Evolutionary conservation across 768 basidiomycete species (phyloP).

Genomic region (Tubosaeta sp.): DNA sequence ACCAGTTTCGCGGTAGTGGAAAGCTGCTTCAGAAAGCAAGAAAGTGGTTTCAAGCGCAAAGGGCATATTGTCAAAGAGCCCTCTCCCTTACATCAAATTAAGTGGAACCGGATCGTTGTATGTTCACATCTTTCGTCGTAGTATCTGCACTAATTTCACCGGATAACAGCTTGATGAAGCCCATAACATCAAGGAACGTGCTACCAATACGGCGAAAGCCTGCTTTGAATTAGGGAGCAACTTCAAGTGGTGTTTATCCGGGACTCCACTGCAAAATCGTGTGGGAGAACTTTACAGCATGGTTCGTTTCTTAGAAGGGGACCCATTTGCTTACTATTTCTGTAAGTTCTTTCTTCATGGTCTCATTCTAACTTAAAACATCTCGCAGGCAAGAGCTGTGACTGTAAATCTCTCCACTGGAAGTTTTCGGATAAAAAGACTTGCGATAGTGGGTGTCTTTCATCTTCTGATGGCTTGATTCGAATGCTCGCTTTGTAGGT

Average conservation of each 20-base stretch:
- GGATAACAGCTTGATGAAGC: slow-evolving; percentile 81
- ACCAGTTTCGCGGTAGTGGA: slow-evolving; percentile 89
- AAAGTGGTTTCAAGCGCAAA: slow-evolving; percentile 87
- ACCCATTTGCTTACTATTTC: slow-evolving; percentile 89
- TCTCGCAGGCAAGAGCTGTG: slow-evolving; percentile 72
- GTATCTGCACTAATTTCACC: not conserved
- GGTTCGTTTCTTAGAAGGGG: slow-evolving; percentile 87
- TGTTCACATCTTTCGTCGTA: slow-evolving; percentile 22
- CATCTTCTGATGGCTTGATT: not conserved
- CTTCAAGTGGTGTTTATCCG: slow-evolving; percentile 93
- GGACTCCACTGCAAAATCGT: slow-evolving; percentile 94
- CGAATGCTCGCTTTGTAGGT: slow-evolving; percentile 38
- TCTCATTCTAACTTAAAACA: not conserved
- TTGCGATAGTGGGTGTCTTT: slow-evolving; percentile 65
- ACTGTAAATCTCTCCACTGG: slow-evolving; percentile 97
- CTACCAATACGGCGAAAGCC: slow-evolving; percentile 96
- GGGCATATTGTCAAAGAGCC: slow-evolving; percentile 81
- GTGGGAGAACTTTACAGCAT: slow-evolving; percentile 99
- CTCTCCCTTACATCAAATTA: slow-evolving; percentile 76
- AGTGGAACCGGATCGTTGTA: slow-evolving; percentile 81
- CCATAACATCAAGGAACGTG: slow-evolving; percentile 95
- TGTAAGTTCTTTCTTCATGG: slow-evolving; percentile 44
- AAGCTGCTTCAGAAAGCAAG: slow-evolving; percentile 89
- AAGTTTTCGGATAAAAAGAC: slow-evolving; percentile 74
- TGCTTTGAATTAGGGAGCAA: slow-evolving; percentile 81